phyloP scores from a whole-genome alignment of 1,284 basidiomycete species.

The Cryptococcus hybrid region DNA sequence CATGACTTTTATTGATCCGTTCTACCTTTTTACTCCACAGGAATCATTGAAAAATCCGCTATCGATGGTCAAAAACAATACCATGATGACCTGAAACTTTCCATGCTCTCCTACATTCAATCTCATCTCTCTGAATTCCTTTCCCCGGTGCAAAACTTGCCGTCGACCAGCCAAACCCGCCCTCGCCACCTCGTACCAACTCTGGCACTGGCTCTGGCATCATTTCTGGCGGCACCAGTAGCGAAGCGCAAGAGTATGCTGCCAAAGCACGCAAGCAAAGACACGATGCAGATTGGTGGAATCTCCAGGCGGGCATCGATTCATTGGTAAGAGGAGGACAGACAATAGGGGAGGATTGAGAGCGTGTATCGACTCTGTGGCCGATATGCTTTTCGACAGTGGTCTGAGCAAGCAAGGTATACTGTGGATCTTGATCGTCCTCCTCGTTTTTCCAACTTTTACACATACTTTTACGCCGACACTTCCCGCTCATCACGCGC shows the following conservation, averaged over 20 bases:
- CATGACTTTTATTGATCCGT: neutral
- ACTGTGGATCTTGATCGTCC: constrained; percentile 66
- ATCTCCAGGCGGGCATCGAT: constrained; percentile 81
- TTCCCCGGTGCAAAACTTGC: constrained; percentile 59
- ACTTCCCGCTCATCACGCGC: constrained; percentile 16
- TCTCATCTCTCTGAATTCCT: constrained; percentile 86
- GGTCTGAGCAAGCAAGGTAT: constrained; percentile 52
- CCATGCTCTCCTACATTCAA: constrained; percentile 83
- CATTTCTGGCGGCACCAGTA: neutral
- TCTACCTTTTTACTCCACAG: constrained; percentile 49
- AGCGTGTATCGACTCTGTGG: constrained; percentile 56
- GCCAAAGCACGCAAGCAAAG: constrained; percentile 26
- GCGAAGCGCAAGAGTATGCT: constrained; percentile 41
- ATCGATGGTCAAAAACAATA: constrained; percentile 95
- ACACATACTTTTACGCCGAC: constrained; percentile 31
- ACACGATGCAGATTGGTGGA: constrained; percentile 53
- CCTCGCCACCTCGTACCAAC: neutral
- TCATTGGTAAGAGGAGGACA: constrained; percentile 68
- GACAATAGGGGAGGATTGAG: constrained; percentile 63
- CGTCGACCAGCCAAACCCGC: neutral
- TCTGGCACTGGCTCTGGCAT: neutral
- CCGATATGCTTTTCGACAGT: constrained; percentile 67
- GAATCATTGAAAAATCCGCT: constrained; percentile 87
- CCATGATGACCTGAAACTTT: constrained; percentile 77
- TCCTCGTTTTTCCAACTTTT: constrained; percentile 67